These are phyloP conservation scores for Kernera saxatilis DNA, from an alignment of 345 rosid genomes.

Conservation along the genomic window DNA sequence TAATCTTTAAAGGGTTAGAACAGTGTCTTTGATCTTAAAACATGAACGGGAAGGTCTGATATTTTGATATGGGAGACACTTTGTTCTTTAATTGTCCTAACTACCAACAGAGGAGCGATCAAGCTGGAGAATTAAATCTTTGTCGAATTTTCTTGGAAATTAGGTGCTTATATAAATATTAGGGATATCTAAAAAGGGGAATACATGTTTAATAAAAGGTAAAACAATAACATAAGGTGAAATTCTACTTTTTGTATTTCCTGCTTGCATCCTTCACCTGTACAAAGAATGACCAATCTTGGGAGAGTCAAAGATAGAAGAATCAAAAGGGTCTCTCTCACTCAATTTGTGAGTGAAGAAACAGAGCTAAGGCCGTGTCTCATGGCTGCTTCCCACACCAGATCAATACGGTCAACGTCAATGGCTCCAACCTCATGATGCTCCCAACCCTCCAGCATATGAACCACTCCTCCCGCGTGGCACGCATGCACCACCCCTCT, in stretches of 20 bases:
- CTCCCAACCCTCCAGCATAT: slow-evolving; percentile 76
- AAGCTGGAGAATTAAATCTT: slow-evolving; percentile 6
- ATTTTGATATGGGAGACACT: not conserved
- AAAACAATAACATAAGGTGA: slow-evolving; percentile 18
- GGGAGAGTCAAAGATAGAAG: not conserved
- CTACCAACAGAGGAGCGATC: not conserved
- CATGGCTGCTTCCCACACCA: slow-evolving; percentile 91
- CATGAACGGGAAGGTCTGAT: not conserved
- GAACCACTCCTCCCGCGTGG: slow-evolving; percentile 98
- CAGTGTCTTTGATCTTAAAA: not conserved
- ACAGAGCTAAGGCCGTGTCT: slow-evolving; percentile 68
- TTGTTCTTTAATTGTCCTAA: not conserved
- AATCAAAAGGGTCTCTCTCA: not conserved
- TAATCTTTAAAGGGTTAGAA: not conserved
- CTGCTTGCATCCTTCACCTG: slow-evolving; percentile 21
- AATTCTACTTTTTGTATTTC: not conserved
- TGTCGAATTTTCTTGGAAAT: not conserved
- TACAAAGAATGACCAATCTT: slow-evolving; percentile 26
- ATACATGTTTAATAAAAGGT: slow-evolving; percentile 7
- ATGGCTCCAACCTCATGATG: slow-evolving; percentile 97
- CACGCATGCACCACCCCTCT: slow-evolving; percentile 98
- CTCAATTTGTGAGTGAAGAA: slow-evolving; percentile 29
- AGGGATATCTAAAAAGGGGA: not conserved
- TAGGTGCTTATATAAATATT: not conserved
- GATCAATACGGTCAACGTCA: slow-evolving; percentile 79